Evolutionary conservation across 192 early-diverging fungal species (phyloP).

Genomic region (Funneliformis mosseae): DNA sequence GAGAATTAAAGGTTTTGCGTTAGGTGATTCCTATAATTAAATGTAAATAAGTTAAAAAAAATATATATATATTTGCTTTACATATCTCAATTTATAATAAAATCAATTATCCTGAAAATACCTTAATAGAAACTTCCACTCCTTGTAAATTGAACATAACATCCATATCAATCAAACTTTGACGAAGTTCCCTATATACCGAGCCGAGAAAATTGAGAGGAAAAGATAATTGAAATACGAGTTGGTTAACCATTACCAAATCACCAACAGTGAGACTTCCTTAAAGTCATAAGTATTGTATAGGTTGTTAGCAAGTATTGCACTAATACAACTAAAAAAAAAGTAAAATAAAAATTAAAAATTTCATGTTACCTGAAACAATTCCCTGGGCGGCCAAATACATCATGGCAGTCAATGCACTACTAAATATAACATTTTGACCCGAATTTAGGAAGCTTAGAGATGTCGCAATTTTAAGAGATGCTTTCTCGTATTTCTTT

Average conservation of each 20-base stretch:
- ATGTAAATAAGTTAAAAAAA: neutral
- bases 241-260: constrained; percentile 97
- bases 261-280: constrained; percentile 94
- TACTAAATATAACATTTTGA: constrained; percentile 92
- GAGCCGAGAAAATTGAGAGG: constrained; percentile 98
- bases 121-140: constrained; percentile 43
- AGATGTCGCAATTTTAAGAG: constrained; percentile 88
- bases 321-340: neutral
- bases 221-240: constrained; percentile 96
- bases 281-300: neutral
- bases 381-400: constrained; percentile 93
- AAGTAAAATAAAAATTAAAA: no score
- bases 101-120: neutral
- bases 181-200: constrained; percentile 95
- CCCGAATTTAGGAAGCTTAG: constrained; percentile 93
- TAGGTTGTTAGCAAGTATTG: neutral
- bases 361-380: constrained; percentile 36
- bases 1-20: constrained; percentile 51
- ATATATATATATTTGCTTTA: neutral
- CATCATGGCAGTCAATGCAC: constrained; percentile 95
- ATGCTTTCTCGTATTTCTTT: constrained; percentile 89
- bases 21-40: constrained; percentile 51
- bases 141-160: constrained; percentile 87
- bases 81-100: neutral
- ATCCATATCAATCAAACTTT: constrained; percentile 97